These are phyloP conservation scores for Lentinula edodes DNA, from an alignment of 768 basidiomycete genomes.

Conservation along the genomic window DNA sequence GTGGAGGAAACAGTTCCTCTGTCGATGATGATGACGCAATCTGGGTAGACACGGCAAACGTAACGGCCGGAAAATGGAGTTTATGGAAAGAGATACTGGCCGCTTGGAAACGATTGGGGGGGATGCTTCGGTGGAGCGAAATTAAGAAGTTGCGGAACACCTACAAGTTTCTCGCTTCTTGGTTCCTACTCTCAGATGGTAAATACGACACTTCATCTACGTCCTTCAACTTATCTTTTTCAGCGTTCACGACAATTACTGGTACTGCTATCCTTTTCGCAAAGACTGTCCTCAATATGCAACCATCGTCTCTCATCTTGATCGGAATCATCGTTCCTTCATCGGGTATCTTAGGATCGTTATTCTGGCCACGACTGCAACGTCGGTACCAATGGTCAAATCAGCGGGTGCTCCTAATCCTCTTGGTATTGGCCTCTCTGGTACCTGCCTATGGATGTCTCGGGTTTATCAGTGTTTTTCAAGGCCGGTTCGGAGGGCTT, in stretches of 20 bases:
- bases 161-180: slow-evolving; percentile 86
- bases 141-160: slow-evolving; percentile 74
- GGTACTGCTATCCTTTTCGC: slow-evolving; percentile 90
- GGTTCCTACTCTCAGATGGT: slow-evolving; percentile 95
- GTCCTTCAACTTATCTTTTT: not conserved
- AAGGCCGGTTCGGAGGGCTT: slow-evolving; percentile 60
- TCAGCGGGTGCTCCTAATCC: slow-evolving; percentile 53
- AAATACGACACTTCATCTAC: slow-evolving; percentile 13
- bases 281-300: slow-evolving; percentile 83
- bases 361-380: slow-evolving; percentile 77
- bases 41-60: slow-evolving; percentile 11
- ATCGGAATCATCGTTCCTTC: slow-evolving; percentile 75
- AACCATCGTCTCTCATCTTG: slow-evolving; percentile 68
- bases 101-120: slow-evolving; percentile 74
- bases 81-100: slow-evolving; percentile 45
- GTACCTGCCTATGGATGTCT: slow-evolving; percentile 82
- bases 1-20: slow-evolving; percentile 13
- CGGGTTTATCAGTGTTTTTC: slow-evolving; percentile 61
- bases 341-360: slow-evolving; percentile 78
- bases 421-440: slow-evolving; percentile 60
- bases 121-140: slow-evolving; percentile 70
- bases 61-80: slow-evolving; percentile 31
- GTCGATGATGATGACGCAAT: slow-evolving; percentile 15
- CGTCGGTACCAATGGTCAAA: slow-evolving; percentile 56
- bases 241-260: slow-evolving; percentile 89